Evolutionary conservation across 306 rosid genomes (phyloP).

Genomic region (Rosa rugosa): DNA sequence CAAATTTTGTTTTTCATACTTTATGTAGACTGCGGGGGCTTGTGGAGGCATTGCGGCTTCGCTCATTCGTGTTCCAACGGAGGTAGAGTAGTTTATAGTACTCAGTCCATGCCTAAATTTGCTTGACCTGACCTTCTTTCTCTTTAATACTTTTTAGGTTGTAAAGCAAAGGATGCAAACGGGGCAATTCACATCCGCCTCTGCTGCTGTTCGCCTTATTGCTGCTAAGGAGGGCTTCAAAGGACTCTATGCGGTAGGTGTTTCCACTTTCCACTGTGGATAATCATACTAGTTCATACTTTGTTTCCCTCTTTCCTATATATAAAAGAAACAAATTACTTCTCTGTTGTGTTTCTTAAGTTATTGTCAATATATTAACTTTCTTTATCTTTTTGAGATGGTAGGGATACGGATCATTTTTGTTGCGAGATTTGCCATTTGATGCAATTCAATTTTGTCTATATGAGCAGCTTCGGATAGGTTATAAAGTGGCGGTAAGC

Average conservation of each 20-base stretch:
- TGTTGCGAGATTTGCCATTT: slow-evolving; percentile 87
- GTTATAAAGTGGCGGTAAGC: slow-evolving; percentile 77
- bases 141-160: slow-evolving; percentile 55
- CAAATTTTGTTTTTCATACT: not conserved
- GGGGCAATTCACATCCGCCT: slow-evolving; percentile 83
- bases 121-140: slow-evolving; percentile 22
- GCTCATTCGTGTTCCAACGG: slow-evolving; percentile 94
- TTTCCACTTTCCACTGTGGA: slow-evolving; percentile 8
- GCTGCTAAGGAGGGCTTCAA: slow-evolving; percentile 72
- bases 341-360: not conserved
- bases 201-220: slow-evolving; percentile 78
- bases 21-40: slow-evolving; percentile 90
- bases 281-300: not conserved
- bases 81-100: slow-evolving; percentile 49
- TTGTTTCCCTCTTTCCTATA: not conserved
- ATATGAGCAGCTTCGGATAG: slow-evolving; percentile 90
- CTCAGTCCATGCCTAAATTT: slow-evolving; percentile 19
- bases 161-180: slow-evolving; percentile 99
- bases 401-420: slow-evolving; percentile 90
- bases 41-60: slow-evolving; percentile 94
- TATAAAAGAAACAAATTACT: not conserved
- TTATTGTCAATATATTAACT: not conserved
- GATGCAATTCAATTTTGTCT: slow-evolving; percentile 97
- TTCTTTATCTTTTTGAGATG: slow-evolving; percentile 20
- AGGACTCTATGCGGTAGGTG: slow-evolving; percentile 85